These are phyloP conservation scores for Karstenula rhodostoma DNA, from an alignment of 2,329 filamentous ascomycete species.

Conservation along the genomic window DNA sequence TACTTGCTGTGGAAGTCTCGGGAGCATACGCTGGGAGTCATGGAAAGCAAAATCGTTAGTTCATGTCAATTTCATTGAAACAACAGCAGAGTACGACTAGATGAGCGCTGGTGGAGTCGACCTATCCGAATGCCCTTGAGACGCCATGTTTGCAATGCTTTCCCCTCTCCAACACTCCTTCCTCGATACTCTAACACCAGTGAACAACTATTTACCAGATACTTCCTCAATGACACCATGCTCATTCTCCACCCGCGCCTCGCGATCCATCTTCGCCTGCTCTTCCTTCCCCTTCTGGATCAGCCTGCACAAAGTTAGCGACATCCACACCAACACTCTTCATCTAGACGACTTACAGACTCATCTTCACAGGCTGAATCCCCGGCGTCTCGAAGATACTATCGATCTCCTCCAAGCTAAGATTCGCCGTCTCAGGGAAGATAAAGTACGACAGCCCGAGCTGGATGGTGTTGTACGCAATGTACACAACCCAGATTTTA, in stretches of 20 bases:
- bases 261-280: constrained; percentile 1
- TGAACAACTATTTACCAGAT: background rate
- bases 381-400: constrained; percentile 63
- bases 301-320: background rate
- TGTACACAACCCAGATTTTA: constrained; percentile 62
- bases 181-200: background rate
- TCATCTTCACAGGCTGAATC: constrained; percentile 55
- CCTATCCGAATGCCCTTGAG: background rate
- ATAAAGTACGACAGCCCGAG: constrained; percentile 57
- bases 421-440: constrained; percentile 61
- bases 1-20: no score
- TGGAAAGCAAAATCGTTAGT: no score
- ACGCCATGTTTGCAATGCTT: background rate
- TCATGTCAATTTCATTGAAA: no score
- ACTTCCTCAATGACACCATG: background rate
- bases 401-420: constrained; percentile 65
- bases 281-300: constrained; percentile 2
- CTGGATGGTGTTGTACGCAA: constrained; percentile 59
- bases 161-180: background rate
- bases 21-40: no score
- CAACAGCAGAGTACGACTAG: no score
- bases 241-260: background rate
- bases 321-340: no score
- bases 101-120: no score
- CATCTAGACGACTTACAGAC: constrained; percentile 1